Percentiles rank a stretch among this genome's conserved stretches.
phyloP scores from a whole-genome alignment of 2,329 filamentous ascomycete species.

The Talaromyces sp. region DNA sequence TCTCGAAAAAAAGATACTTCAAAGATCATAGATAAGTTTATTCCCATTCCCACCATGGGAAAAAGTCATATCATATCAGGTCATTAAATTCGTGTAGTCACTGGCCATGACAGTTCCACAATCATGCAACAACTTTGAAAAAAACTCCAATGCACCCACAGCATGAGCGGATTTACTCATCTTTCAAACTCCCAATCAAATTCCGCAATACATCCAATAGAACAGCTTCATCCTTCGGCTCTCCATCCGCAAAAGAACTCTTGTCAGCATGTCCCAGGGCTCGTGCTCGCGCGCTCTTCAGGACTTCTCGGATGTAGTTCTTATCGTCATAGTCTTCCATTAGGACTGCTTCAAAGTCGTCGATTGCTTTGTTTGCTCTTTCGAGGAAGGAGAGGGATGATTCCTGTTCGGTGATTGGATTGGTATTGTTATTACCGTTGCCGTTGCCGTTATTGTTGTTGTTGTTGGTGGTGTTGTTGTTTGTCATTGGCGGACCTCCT shows the following conservation, averaged over 20 bases:
- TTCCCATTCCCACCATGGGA: neutral
- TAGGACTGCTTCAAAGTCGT: slow-evolving; percentile 41
- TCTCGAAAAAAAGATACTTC: neutral
- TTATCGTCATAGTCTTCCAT: slow-evolving; percentile 44
- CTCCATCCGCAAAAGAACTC: slow-evolving; percentile 40
- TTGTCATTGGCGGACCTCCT: neutral
- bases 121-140: neutral
- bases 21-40: neutral
- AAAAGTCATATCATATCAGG: neutral
- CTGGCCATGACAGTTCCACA: neutral
- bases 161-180: slow-evolving; percentile 9
- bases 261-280: slow-evolving; percentile 36
- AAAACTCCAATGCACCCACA: neutral
- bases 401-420: slow-evolving; percentile 14
- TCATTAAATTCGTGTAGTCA: slow-evolving; percentile 4
- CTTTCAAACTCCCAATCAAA: slow-evolving; percentile 37
- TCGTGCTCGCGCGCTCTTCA: slow-evolving; percentile 39
- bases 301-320: slow-evolving; percentile 42
- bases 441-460: slow-evolving; percentile 17
- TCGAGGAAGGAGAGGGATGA: slow-evolving; percentile 36
- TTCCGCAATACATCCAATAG: slow-evolving; percentile 38
- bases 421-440: slow-evolving; percentile 22
- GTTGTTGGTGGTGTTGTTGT: neutral
- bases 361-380: slow-evolving; percentile 41
- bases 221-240: slow-evolving; percentile 41